phyloP scores from a whole-genome alignment of 2,329 filamentous ascomycete species.

The Zalaria obscura region DNA sequence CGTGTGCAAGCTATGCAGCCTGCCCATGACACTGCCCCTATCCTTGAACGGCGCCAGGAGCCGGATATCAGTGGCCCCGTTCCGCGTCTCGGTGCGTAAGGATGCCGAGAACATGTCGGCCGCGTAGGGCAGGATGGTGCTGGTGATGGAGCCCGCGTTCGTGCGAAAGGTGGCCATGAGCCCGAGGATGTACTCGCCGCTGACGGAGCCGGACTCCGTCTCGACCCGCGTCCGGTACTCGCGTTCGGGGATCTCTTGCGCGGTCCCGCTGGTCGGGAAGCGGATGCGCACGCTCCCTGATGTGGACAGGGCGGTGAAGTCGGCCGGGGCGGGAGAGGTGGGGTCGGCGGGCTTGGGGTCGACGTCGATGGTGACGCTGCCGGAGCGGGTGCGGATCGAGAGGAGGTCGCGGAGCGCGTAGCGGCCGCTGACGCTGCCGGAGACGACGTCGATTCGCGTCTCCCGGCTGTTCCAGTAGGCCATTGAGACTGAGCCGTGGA shows the following conservation, averaged over 20 bases:
- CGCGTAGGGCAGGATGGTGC: slow-evolving; percentile 21
- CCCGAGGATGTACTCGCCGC: slow-evolving; percentile 26
- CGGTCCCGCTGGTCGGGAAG: slow-evolving; percentile 10
- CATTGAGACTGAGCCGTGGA: slow-evolving; percentile 18
- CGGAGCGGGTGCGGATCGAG: slow-evolving; percentile 24
- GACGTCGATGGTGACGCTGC: slow-evolving; percentile 25
- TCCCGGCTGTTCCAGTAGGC: slow-evolving; percentile 20
- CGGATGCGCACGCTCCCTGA: slow-evolving; percentile 23
- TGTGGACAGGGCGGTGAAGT: slow-evolving; percentile 20
- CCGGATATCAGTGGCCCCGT: slow-evolving; percentile 19
- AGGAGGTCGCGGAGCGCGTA: slow-evolving; percentile 27
- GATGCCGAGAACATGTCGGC: slow-evolving; percentile 12
- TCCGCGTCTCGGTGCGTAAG: slow-evolving; percentile 20
- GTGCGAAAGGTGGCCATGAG: slow-evolving; percentile 21
- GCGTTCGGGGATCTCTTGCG: slow-evolving; percentile 22
- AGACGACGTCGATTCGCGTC: slow-evolving; percentile 23
- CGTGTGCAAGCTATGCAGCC: slow-evolving; percentile 21
- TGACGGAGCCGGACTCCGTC: slow-evolving; percentile 22
- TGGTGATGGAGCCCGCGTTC: slow-evolving; percentile 22
- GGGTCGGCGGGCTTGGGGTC: slow-evolving; percentile 20
- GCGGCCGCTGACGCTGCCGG: slow-evolving; percentile 25
- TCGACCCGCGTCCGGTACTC: slow-evolving; percentile 26
- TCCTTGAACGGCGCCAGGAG: slow-evolving; percentile 19
- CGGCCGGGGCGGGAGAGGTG: slow-evolving; percentile 17
- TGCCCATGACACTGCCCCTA: slow-evolving; percentile 11